Conservation (phyloP, 768 basidiomycete species). For the Baorangia bicolor region DNA sequence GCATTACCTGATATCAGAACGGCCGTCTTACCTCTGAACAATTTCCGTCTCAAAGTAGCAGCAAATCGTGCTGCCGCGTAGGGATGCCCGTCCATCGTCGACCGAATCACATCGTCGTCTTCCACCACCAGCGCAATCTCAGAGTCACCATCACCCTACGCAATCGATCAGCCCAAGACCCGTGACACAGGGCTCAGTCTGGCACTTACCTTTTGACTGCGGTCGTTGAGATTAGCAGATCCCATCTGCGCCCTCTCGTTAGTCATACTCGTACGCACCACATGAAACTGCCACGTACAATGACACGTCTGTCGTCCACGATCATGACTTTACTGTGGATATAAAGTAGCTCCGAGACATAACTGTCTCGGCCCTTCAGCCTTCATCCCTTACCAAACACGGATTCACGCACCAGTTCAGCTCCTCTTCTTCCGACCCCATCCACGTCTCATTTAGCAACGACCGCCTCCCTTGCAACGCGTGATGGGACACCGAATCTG, state of each 20-base stretch:
- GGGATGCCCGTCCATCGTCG: conserved; percentile 74
- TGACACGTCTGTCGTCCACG: conserved; percentile 87
- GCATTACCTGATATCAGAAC: background rate
- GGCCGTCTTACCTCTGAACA: conserved; percentile 66
- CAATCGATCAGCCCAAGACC: conserved; percentile 6
- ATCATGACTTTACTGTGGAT: conserved; percentile 94
- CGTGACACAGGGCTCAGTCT: background rate
- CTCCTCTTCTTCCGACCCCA: conserved; percentile 83
- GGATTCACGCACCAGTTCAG: conserved; percentile 59
- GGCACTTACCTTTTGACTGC: conserved; percentile 64
- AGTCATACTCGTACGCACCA: background rate
- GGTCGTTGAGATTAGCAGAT: conserved; percentile 90
- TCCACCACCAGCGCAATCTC: conserved; percentile 94
- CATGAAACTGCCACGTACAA: conserved; percentile 49
- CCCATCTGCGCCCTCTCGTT: conserved; percentile 60
- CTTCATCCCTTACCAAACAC: background rate
- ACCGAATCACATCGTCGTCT: conserved; percentile 74
- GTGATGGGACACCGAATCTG: conserved; percentile 82
- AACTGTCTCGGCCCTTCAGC: conserved; percentile 41
- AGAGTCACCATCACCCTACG: conserved; percentile 86
- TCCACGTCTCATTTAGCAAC: conserved; percentile 79
- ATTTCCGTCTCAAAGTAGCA: conserved; percentile 73
- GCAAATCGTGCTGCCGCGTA: conserved; percentile 81
- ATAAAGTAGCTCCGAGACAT: conserved; percentile 77
- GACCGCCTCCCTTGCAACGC: conserved; percentile 60